Base-by-base conservation (phyloP, 306 rosid species). In the Prosopis cineraria region DNA sequence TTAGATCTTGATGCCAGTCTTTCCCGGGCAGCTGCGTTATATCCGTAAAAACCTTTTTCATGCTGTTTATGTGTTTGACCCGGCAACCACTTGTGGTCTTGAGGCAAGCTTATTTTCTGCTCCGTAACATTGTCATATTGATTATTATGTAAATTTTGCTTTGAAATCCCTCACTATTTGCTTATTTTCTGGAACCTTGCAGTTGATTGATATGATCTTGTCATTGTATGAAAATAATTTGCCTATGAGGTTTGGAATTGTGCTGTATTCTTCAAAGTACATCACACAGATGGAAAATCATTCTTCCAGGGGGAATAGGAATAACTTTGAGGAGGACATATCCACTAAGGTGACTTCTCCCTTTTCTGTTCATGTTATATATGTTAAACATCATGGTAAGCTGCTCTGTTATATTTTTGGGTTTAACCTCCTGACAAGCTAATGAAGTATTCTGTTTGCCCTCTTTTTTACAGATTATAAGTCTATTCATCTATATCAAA, bases 1-100 rank as follows among this genome's bases (percentile, higher is more conserved):
- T 81, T 78, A 95, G 99, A 87, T 95, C 80, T 86, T 93, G 96
- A 95, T 91, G 99, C 98, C 99, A 31, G 97, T 87, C 68, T 95
- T 89, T 87, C 99, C 98, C 6, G 99, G 99, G 79, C 99, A 95
- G 82, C 86, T 89, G 70, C 98, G 99, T 5, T 90, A 93, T 68
- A 89, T 95, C 60, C 99, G 99, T 67, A 95, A 93, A 88, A 95
- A 95, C 86, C 90, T 95, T 76, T 95, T 87, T 85, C 94, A 95
- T 87, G 96, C 97, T 36, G 88, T 93, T 84, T 87, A 80, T 84
- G 90, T 90, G 81, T 68, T 95, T 88, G 99, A 95, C 83, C 99
- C 99, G 16, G 93, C 89, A 77, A 89, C 90, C 78, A 72, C 65
- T 81, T 87, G 89, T 84, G 96, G 98, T 81, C 91, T 91, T 63